Base-by-base conservation (phyloP, 345 rosid species). In the Eucalyptus pauciflora region DNA sequence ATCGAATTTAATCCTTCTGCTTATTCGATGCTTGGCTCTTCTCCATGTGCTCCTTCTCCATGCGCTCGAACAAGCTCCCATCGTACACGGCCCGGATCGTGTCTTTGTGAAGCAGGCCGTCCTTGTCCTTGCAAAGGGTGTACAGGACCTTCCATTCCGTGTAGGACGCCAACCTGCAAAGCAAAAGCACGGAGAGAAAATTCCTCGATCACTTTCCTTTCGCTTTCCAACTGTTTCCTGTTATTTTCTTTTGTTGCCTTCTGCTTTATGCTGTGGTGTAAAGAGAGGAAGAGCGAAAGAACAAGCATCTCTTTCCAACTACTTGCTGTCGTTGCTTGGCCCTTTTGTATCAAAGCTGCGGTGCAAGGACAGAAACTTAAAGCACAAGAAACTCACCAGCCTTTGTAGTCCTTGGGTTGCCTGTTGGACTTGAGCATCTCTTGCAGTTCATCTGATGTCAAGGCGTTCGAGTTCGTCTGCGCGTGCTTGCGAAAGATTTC, bases 61-160 rank as follows among this genome's bases (percentile, higher is more conserved):
- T 89, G 14, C 14, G 89, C 49, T 95, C 94, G 45, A 97, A 97
- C 27, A 97, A 92, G 90, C 95, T 93, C 76, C 99, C 99, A 89
- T 97, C 99, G 51, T 96, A 97, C 62, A 91, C 96, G 18, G 91
- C 94, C 92, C 91, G 93, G 45, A 97, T 79, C 13, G 93, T 95
- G 2, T 96, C 98, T 90, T 93, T 94, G 8, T 90, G 94, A 89
- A 96, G 92, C 92, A 96, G 90, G 22, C 99, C 99, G 4, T 93
- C 46, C 87, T 94, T 90, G 93, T 96, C 98, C 94, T 96, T 96
- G 90, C 98, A 94, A 4, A 97, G 92, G 20, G 3, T 0, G 86
- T 94, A 91, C 18, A 96, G 86, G 11, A 92, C 41, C 90, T 93
- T 96, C 99, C 99, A 97, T 92, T 97, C 99, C n/a, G 95, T 16